phyloP scores from a whole-genome alignment of 2,329 filamentous ascomycete genomes.

The Trichoderma aggressivum region DNA sequence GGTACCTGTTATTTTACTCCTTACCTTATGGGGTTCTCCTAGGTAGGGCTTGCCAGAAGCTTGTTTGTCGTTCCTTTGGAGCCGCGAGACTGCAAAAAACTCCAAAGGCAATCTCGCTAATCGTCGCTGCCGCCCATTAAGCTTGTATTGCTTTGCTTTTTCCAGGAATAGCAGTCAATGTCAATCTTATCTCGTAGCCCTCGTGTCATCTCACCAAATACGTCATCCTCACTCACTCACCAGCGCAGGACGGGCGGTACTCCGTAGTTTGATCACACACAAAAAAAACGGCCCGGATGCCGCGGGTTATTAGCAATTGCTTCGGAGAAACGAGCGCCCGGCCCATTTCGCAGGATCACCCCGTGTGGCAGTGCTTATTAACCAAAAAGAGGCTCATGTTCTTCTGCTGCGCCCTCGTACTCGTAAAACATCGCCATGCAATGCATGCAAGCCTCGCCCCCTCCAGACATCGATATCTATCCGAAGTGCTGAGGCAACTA shows the following conservation, averaged over 20 bases:
- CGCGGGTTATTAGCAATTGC: background rate
- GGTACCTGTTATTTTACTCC: background rate
- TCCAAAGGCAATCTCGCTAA: constrained; percentile 9
- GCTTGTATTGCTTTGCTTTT: background rate
- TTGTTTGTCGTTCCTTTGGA: background rate
- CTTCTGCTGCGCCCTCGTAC: constrained; percentile 2
- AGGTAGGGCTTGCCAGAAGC: background rate
- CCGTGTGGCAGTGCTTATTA: constrained; percentile 11
- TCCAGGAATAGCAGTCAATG: background rate
- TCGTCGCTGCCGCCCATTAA: constrained; percentile 4
- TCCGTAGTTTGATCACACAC: background rate
- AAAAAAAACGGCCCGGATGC: background rate
- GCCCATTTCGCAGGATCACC: background rate
- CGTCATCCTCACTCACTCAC: background rate
- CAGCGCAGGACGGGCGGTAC: background rate
- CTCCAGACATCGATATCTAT: constrained; percentile 10
- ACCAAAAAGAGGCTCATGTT: background rate
- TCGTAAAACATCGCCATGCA: constrained; percentile 11
- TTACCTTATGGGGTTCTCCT: background rate
- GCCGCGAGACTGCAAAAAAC: background rate
- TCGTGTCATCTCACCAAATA: background rate
- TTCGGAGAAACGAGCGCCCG: constrained; percentile 17
- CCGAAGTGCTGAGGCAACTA: background rate
- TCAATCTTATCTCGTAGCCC: background rate
- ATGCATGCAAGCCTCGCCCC: constrained; percentile 1